Base-by-base conservation (phyloP, 371 early-diverging fungal genomes). In the Rhizopus sp. region DNA sequence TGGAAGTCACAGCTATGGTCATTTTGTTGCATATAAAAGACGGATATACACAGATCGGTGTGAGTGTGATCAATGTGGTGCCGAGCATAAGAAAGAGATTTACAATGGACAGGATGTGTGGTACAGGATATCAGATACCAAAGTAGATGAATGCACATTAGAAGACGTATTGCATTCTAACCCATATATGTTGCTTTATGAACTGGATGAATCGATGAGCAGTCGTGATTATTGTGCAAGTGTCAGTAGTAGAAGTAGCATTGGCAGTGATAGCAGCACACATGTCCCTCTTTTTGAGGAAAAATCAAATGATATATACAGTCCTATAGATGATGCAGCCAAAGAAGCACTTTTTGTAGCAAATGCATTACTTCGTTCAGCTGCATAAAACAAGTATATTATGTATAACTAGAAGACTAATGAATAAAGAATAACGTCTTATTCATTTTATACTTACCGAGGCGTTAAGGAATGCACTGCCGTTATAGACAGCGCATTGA, bases 161-260 rank as follows among this genome's bases (percentile, higher is more conserved):
- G 77, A 83, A 23, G 85, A 83, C 70, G 94, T 84, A 4, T 63
- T 90, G 46, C 63, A 77, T 13, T 75, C 88, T 5, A 90, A 92
- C 71, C 94, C 91, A 0, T 96, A 93, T 62, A 90, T 97, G 91
- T 77, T 96, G 15, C 76, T 96, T 32, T 97, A 96, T 67, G 95
- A 96, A 61, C 45, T 56, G 0, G 35, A 65, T 12, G 60, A 66
- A 16, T 54, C 60, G 10, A 30, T 55, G 23, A 23, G 23, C 23
- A 23, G 23, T 23, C 23, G 23, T 10, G 39, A 60, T 8, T 2
- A 45, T 15, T 33, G 44, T 4, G 13, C 37, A 53, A 41, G 35
- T 16, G 23, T 35, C 48, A 31, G 52, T 29, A 48, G n/a, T 41
- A 37, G 37, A 33, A 29, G 53, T 23, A 23, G 23, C 23, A 40